Base-by-base conservation (phyloP, 2,329 filamentous ascomycete genomes). In the Pyrenophora tritici-repentis region DNA sequence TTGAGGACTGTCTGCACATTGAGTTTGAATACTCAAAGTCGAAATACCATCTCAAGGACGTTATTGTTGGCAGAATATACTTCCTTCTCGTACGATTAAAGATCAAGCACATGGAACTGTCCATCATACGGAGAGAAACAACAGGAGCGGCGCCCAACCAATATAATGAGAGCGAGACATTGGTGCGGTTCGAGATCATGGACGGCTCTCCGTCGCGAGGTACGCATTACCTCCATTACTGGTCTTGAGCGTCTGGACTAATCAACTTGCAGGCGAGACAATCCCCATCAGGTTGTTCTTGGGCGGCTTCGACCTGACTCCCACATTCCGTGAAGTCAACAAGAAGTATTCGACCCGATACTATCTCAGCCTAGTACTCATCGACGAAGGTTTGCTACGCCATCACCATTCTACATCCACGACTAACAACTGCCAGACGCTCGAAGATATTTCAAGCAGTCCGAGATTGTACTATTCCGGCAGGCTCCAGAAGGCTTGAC, bases 71-170 rank as follows among this genome's bases (percentile, higher is more conserved):
- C 51, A 85, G 95, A 63, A 99, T 99, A 81, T 99, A 99, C 79
- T 99, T 99, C 78, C 79, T 99, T 62, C 83, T 99, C 41, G 94
- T 99, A 56, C 86, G 94, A 68, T 81, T 99, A 74, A 99, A 99
- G 86, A 99, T 99, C 75, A 97, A 97, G 78, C 94, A 99, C 76
- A 99, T 99, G 94, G 94, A 99, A 79, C 79, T 99, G 57, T 96
- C 91, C 62, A 99, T 99, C 67, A 99, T 99, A 73, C 85, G 95
- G 62, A 83, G 95, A 65, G 94, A 99, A 78, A 99, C 94, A 2
- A 99, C 94, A 1, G 94, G 95, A 47, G 91, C 91, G 4, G 91
- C 94, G 17, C 94, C 94, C 6, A 99, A 99, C 73, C 95, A 99
- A 76, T 99, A 99, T 78, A 99, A 99, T 73, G 95, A 99, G 80